Evolutionary conservation across 192 early-diverging fungal species (phyloP), one percentile per base, ranked within the genome.

Genomic region (Neocallimastix lanati): DNA sequence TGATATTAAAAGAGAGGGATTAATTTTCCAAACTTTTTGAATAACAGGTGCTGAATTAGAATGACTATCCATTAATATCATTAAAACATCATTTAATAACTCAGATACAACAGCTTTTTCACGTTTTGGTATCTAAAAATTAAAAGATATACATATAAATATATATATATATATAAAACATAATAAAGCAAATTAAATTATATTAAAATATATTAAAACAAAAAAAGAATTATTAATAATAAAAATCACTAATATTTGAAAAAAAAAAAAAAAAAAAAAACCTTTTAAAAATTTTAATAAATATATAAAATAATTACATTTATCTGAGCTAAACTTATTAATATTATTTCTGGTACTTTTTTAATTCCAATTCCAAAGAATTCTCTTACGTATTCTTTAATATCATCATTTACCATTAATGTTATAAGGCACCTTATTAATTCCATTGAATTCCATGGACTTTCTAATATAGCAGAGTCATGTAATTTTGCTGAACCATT

Each of bases 291-390:
- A n/a, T n/a, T n/a, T n/a, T n/a, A n/a, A n/a, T n/a, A n/a, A n/a
- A n/a, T n/a, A n/a, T n/a, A n/a, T n/a, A n/a, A n/a, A n/a, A 13
- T 13, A 77, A 79, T 79, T 84, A 89, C 91, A 79, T 86, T 83
- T 78, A 92, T 83, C 81, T 92, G 92, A 27, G 91, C 89, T 28
- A 95, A 85, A 1, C 90, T 92, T 28, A 94, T 81, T 33, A 93
- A 86, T 15, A 95, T 67, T 13, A 95, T 82, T 79, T 95, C 94
- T 13, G 94, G 92, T 21, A 90, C 83, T 78, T 87, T 85, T 76
- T 92, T 88, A 12, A 88, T 77, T 16, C 87, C 89, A 28, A 81
- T 67, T 29, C 93, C 92, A 78, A 94, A 82, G 76, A 92, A 84
- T 13, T 87, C 84, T 82, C 89, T 90, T 77, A 90, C 89, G 35